Evolutionary conservation across 108 stramenopile genomes (phyloP).

Genomic region (Fistulifera solaris): DNA sequence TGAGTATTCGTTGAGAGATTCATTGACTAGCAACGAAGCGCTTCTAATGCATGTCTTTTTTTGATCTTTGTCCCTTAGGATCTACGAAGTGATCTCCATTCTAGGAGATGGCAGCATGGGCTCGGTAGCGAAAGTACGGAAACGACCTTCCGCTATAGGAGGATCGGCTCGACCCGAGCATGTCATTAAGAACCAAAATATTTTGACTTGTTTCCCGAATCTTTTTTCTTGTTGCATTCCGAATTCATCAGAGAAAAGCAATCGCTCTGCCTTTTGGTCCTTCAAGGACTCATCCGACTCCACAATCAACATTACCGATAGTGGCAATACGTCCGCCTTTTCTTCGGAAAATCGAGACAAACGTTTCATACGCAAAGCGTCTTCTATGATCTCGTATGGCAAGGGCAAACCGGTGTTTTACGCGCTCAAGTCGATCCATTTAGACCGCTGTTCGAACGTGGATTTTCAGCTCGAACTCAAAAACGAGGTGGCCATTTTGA

Average conservation of each 20-base stretch:
- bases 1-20: neutral
- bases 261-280: neutral
- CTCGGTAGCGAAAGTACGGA: slow-evolving; percentile 34
- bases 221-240: slow-evolving; percentile 6
- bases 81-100: slow-evolving; percentile 36
- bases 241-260: neutral
- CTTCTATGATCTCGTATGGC: too few relatives aligned
- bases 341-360: neutral
- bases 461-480: slow-evolving; percentile 12
- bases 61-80: slow-evolving; percentile 9
- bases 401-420: slow-evolving; percentile 2
- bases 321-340: neutral
- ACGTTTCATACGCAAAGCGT: too few relatives aligned
- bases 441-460: neutral
- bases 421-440: slow-evolving; percentile 27
- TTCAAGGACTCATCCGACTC: neutral
- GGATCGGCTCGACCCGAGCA: slow-evolving; percentile 34
- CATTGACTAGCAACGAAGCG: too few relatives aligned
- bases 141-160: slow-evolving; percentile 25
- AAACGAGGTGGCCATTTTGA: slow-evolving; percentile 40
- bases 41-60: too few relatives aligned
- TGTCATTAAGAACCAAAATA: slow-evolving; percentile 10
- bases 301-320: neutral
- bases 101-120: slow-evolving; percentile 57
- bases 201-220: slow-evolving; percentile 1